Evolutionary conservation across 2,329 filamentous ascomycete species (phyloP).

Genomic region (Monosporascus sp.): DNA sequence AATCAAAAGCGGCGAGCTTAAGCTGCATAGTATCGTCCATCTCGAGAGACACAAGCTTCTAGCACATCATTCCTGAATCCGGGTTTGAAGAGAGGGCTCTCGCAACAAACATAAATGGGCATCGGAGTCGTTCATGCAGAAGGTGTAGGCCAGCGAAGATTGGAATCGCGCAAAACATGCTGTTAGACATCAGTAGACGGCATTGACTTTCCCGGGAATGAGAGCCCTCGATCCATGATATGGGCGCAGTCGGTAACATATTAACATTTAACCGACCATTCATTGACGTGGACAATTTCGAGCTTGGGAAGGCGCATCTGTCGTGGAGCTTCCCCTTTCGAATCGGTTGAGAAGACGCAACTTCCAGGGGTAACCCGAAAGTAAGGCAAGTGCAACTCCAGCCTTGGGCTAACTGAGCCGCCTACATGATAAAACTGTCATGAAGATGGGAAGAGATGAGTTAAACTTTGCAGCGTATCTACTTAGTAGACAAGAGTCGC

Average conservation of each 20-base stretch:
- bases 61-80: not conserved
- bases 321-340: not conserved
- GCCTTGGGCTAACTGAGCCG: too few species aligned
- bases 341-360: not conserved
- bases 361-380: too few species aligned
- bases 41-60: not conserved
- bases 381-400: too few species aligned
- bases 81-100: not conserved
- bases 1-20: slow-evolving; percentile 17
- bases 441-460: too few species aligned
- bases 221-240: too few species aligned
- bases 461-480: too few species aligned
- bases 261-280: not conserved
- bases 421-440: too few species aligned
- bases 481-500: not conserved
- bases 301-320: not conserved
- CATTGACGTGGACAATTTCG: not conserved
- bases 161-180: too few species aligned
- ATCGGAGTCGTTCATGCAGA: too few species aligned
- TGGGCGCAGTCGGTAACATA: too few species aligned
- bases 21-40: slow-evolving; percentile 18
- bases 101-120: not conserved
- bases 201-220: too few species aligned
- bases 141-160: too few species aligned
- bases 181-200: not conserved